Evolutionary conservation across 2,329 filamentous ascomycete species (phyloP).

Genomic region (Alternaria brassicae): DNA sequence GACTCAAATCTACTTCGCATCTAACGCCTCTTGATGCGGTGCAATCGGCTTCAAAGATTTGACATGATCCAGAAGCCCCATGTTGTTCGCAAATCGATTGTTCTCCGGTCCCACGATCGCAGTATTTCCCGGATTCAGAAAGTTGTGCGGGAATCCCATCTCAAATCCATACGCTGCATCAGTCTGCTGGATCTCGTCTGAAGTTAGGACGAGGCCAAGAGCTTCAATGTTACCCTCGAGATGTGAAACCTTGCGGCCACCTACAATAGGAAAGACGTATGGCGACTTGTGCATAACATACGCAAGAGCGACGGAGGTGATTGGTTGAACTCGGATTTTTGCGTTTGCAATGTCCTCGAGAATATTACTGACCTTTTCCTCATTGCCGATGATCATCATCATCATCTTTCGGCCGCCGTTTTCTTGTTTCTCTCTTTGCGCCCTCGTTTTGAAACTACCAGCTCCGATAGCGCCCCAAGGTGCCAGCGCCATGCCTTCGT

Average conservation of each 20-base stretch:
- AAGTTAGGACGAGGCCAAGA: background rate
- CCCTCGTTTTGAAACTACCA: conserved; percentile 53
- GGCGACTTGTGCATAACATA: conserved; percentile 52
- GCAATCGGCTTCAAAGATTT: conserved; percentile 29
- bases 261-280: conserved; percentile 77
- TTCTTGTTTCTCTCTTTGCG: conserved; percentile 53
- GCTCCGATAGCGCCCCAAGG: conserved; percentile 63
- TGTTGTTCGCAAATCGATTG: conserved; percentile 25
- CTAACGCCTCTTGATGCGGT: conserved; percentile 36
- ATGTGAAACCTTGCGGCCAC: conserved; percentile 72
- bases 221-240: conserved; percentile 53
- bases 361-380: conserved; percentile 58
- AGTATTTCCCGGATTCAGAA: conserved; percentile 27
- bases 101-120: conserved; percentile 37
- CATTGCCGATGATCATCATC: conserved; percentile 53
- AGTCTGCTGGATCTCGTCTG: background rate
- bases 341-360: background rate
- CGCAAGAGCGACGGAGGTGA: conserved; percentile 57
- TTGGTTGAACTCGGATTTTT: conserved; percentile 40
- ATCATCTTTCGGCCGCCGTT: conserved; percentile 50
- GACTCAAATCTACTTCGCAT: conserved; percentile 4
- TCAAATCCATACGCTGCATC: conserved; percentile 65
- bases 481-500: conserved; percentile 53
- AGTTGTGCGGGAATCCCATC: conserved; percentile 66
- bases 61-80: conserved; percentile 38